Evolutionary conservation across 306 rosid species (phyloP).

Genomic region (Corylus avellana): DNA sequence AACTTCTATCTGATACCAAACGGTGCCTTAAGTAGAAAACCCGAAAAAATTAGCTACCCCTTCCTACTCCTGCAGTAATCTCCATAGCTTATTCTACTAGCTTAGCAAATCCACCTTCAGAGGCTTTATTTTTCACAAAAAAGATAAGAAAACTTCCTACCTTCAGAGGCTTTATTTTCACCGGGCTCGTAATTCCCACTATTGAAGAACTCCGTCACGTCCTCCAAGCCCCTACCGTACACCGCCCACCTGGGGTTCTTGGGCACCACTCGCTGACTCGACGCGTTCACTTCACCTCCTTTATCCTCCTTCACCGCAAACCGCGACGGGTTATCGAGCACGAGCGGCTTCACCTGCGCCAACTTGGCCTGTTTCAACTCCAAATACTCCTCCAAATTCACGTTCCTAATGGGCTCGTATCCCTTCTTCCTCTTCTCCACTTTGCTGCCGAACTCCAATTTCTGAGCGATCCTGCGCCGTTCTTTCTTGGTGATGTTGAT

Average conservation of each 20-base stretch:
- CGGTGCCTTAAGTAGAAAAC: too few relatives aligned
- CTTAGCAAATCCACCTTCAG: too few relatives aligned
- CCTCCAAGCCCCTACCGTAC: slow-evolving; percentile 83
- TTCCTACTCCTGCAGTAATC: too few relatives aligned
- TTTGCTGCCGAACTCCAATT: slow-evolving; percentile 66
- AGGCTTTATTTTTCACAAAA: too few relatives aligned
- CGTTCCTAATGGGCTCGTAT: slow-evolving; percentile 54
- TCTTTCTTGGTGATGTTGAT: slow-evolving; percentile 82
- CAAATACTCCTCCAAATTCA: slow-evolving; percentile 60
- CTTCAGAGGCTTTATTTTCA: slow-evolving; percentile 46
- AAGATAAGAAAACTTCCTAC: slow-evolving; percentile 28
- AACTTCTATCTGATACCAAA: neutral
- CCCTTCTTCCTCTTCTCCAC: slow-evolving; percentile 68
- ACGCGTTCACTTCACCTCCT: slow-evolving; percentile 20
- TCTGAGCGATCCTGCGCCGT: slow-evolving; percentile 75
- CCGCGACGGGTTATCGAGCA: slow-evolving; percentile 50
- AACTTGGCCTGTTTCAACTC: slow-evolving; percentile 67
- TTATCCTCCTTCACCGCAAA: slow-evolving; percentile 21
- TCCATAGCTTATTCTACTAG: too few relatives aligned
- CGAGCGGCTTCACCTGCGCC: slow-evolving; percentile 59
- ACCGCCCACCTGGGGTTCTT: slow-evolving; percentile 93
- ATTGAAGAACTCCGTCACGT: slow-evolving; percentile 73
- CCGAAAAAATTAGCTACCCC: too few relatives aligned
- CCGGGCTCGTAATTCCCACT: slow-evolving; percentile 54
- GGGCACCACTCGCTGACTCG: slow-evolving; percentile 56